Base-by-base conservation (phyloP, 257 asterid species). In the Penstemon newberryi region DNA sequence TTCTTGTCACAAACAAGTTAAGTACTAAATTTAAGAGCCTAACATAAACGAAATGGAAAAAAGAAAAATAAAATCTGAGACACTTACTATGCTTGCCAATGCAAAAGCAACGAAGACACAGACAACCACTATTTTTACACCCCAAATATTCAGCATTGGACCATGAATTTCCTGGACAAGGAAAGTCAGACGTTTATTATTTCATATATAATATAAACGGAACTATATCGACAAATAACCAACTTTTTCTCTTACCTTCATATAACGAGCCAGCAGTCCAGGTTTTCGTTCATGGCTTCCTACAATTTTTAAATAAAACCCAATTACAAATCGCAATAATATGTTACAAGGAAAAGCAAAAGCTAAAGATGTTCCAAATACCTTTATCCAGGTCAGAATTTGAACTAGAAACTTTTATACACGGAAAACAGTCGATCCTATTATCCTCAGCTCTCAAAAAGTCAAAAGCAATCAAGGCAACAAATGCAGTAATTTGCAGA, bases 401-500 rank as follows among this genome's bases (percentile, higher is more conserved):
- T 33, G 90, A 84, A 75, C 83, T 72, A 45, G 89, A 83, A 53
- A 57, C 40, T 82, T 84, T 89, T 56, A 89, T 64, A 71, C 99
- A 94, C 7, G 99, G 99, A 78, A 89, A 78, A 82, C 99, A 94
- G 72, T 94, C 99, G 42, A 94, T 70, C 76, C 99, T 79, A 66
- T 85, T 87, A 81, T 86, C 96, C 84, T 89, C 98, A 0, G 96
- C 93, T 86, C 99, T 87, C 79, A 89, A 80, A 79, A 91, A 94
- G 86, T 94, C 99, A 38, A 91, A 91, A 72, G 75, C 95, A 75
- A 94, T 94, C 80, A 94, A 84, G 69, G 99, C 96, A 56, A 94
- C 98, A 74, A 94, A 94, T 61, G 99, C 97, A 53, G 99, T 94
- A 65, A 94, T 87, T 91, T 94, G 99, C 79, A 94, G 89, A 66